These are phyloP conservation scores for Hordeum vulgare DNA, from an alignment of 176 grass and related monocot species.

Conservation along the genomic window MorexV3_pseudomolecules_assembly NC_058519.1:550505701-550506200, in stretches of 20 bases:
- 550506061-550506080: slow-evolving; percentile 56
- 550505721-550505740: slow-evolving; percentile 64
- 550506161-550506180: slow-evolving; percentile 80
- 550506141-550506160: slow-evolving; percentile 81
- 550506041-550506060: slow-evolving; percentile 56
- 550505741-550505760: slow-evolving; percentile 73
- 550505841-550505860: background rate
- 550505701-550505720: slow-evolving; percentile 54
- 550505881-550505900: background rate
- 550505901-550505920: background rate
- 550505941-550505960: background rate
- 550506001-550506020: background rate
- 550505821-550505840: background rate
- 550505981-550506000: background rate
- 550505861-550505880: background rate
- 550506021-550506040: slow-evolving; percentile 53
- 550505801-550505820: background rate
- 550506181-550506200: slow-evolving; percentile 85
- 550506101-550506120: slow-evolving; percentile 77
- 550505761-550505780: slow-evolving; percentile 57
- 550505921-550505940: background rate
- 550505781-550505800: background rate
- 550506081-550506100: slow-evolving; percentile 56
- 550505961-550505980: background rate
- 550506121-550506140: slow-evolving; percentile 69